phyloP scores from a whole-genome alignment of 805 yeast species.

The Candida vartiovaarae region DNA sequence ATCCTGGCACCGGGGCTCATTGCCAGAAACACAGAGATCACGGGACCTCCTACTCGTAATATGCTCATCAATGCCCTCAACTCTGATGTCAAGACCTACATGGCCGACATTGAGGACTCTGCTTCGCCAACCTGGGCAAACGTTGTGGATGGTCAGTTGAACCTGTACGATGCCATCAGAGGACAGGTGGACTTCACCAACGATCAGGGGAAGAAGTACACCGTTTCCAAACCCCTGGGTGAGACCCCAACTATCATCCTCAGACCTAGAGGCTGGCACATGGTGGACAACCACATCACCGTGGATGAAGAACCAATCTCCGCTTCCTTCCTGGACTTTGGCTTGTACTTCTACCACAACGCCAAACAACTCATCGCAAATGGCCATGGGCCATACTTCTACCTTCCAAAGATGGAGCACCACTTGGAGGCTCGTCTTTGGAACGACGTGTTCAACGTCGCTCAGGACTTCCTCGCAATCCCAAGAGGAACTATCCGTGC shows the following conservation, averaged over 20 bases:
- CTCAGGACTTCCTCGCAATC: constrained; percentile 64
- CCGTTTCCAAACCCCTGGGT: constrained; percentile 33
- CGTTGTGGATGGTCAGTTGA: constrained; percentile 71
- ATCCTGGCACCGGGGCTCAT: constrained; percentile 65
- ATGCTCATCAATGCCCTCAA: constrained; percentile 81
- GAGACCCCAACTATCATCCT: constrained; percentile 71
- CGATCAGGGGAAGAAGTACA: constrained; percentile 19
- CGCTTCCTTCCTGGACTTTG: constrained; percentile 79
- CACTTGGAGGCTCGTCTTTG: constrained; percentile 76
- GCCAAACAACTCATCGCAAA: constrained; percentile 53
- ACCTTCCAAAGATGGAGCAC: constrained; percentile 83
- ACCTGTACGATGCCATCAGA: constrained; percentile 68
- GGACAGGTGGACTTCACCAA: constrained; percentile 47
- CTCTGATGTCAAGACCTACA: constrained; percentile 71
- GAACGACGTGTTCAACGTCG: constrained; percentile 72
- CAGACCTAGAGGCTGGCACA: constrained; percentile 88
- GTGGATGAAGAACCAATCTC: constrained; percentile 72
- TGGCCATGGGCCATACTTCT: constrained; percentile 78
- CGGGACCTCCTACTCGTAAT: constrained; percentile 75
- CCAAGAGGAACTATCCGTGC: constrained; percentile 78
- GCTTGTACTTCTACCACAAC: constrained; percentile 70
- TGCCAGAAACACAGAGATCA: constrained; percentile 73
- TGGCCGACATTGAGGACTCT: constrained; percentile 86
- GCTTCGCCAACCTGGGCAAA: constrained; percentile 82
- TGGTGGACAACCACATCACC: constrained; percentile 63